Evolutionary conservation across 768 basidiomycete genomes (phyloP).

Genomic region (Suillus subalutaceus): DNA sequence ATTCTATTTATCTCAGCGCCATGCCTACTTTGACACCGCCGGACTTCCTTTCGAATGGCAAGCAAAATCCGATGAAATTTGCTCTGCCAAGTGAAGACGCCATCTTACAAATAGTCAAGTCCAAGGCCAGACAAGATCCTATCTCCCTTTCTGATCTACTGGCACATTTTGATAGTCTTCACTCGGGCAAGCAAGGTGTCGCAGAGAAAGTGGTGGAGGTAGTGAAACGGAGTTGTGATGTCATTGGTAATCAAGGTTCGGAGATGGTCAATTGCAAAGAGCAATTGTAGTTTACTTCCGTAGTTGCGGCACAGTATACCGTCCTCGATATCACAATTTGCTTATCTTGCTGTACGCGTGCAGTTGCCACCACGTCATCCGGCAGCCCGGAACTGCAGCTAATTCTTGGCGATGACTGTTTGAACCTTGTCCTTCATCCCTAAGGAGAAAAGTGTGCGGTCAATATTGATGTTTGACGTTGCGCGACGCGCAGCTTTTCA

Average conservation of each 20-base stretch:
- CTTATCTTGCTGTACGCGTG: slow-evolving; percentile 4
- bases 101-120: slow-evolving; percentile 62
- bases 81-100: slow-evolving; percentile 80
- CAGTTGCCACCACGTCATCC: not conserved
- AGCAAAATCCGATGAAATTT: slow-evolving; percentile 39
- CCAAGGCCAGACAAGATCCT: slow-evolving; percentile 44
- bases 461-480: slow-evolving; percentile 33
- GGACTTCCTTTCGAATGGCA: slow-evolving; percentile 30
- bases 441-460: slow-evolving; percentile 11
- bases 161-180: slow-evolving; percentile 23
- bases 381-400: slow-evolving; percentile 1
- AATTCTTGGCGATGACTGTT: slow-evolving; percentile 8
- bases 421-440: slow-evolving; percentile 12
- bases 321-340: slow-evolving; percentile 7
- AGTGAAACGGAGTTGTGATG: slow-evolving; percentile 64
- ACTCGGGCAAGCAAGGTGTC: slow-evolving; percentile 55
- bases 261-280: slow-evolving; percentile 27
- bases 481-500: slow-evolving; percentile 24
- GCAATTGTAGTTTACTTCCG: slow-evolving; percentile 11
- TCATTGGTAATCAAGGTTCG: slow-evolving; percentile 52
- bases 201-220: slow-evolving; percentile 80
- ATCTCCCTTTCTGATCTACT: slow-evolving; percentile 26
- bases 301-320: not conserved
- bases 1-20: slow-evolving; percentile 49
- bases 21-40: slow-evolving; percentile 50